Conservation (phyloP, 805 yeast species). For the Saccharomyces cerevisiae region DNA sequence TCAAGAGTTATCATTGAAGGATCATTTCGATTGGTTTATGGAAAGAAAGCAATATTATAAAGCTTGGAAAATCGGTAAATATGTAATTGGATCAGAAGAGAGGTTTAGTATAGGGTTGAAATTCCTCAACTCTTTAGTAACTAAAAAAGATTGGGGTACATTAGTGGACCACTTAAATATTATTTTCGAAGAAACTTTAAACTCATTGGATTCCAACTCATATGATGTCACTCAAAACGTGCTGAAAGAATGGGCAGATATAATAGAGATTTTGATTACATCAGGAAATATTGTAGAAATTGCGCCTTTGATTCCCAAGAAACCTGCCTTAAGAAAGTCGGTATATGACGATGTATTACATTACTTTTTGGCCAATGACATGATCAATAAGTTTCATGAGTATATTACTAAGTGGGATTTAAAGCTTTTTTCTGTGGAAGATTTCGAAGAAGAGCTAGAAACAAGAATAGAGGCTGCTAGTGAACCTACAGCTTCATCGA, state of each 20-base stretch:
- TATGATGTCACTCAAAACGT: background rate
- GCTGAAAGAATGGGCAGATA: conserved; percentile 52
- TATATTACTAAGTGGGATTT: conserved; percentile 52
- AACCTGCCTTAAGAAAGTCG: conserved; percentile 30
- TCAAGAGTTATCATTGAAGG: conserved; percentile 58
- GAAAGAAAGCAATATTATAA: conserved; percentile 45
- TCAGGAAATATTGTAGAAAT: conserved; percentile 39
- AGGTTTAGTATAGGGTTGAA: conserved; percentile 54
- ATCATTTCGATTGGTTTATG: conserved; percentile 65
- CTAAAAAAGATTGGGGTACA: conserved; percentile 7
- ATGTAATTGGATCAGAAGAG: conserved; percentile 41
- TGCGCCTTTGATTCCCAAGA: conserved; percentile 49
- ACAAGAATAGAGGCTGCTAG: conserved; percentile 30
- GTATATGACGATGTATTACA: conserved; percentile 42
- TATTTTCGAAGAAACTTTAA: background rate
- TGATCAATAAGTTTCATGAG: conserved; percentile 33
- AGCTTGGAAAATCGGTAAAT: conserved; percentile 74
- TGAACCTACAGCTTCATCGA: conserved; percentile 8
- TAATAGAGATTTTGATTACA: conserved; percentile 48
- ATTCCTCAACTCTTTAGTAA: conserved; percentile 31
- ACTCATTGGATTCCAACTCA: background rate
- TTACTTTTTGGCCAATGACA: conserved; percentile 34
- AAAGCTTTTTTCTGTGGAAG: conserved; percentile 40
- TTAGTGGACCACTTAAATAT: background rate
- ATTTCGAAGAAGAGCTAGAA: conserved; percentile 41